These are phyloP conservation scores for Tuber brumale DNA, from an alignment of 495 filamentous ascomycete genomes.

Conservation along the genomic window DNA sequence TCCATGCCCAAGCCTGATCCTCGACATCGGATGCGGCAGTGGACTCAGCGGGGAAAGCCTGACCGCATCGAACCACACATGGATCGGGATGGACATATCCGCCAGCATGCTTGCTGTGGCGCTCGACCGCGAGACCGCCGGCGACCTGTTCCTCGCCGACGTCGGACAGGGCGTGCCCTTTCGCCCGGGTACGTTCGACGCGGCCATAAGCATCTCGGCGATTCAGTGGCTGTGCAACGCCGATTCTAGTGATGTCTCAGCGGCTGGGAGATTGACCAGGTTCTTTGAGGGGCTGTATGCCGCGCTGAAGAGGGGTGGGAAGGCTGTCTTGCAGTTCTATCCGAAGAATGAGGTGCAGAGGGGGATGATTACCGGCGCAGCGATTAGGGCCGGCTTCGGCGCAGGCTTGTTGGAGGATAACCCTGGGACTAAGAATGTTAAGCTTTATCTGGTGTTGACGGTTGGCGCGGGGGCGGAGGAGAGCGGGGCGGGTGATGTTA, in stretches of 20 bases:
- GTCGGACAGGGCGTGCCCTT: slow-evolving; percentile 95
- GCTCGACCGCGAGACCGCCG: slow-evolving; percentile 82
- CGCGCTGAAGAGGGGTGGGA: slow-evolving; percentile 72
- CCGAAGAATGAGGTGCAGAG: slow-evolving; percentile 90
- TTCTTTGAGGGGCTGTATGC: slow-evolving; percentile 94
- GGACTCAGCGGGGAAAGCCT: slow-evolving; percentile 93
- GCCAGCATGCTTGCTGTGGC: slow-evolving; percentile 88
- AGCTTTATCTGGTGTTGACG: slow-evolving; percentile 88
- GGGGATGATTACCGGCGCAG: slow-evolving; percentile 80
- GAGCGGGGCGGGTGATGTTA: slow-evolving; percentile 60
- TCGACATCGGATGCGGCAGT: slow-evolving; percentile 92
- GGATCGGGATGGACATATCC: slow-evolving; percentile 94
- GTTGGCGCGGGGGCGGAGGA: slow-evolving; percentile 72
- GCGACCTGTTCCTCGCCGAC: slow-evolving; percentile 84
- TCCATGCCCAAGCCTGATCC: slow-evolving; percentile 70
- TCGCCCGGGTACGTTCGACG: slow-evolving; percentile 85
- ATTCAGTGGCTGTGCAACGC: slow-evolving; percentile 98
- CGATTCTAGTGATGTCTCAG: slow-evolving; percentile 73
- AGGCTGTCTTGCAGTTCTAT: slow-evolving; percentile 95
- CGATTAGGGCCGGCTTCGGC: slow-evolving; percentile 88
- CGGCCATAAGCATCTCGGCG: slow-evolving; percentile 86
- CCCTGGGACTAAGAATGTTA: slow-evolving; percentile 86
- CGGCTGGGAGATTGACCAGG: slow-evolving; percentile 64
- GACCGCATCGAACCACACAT: slow-evolving; percentile 59
- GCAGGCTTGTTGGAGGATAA: slow-evolving; percentile 94